phyloP scores from a whole-genome alignment of 164 flowering plant genomes.

The Berberis vulgaris region DNA sequence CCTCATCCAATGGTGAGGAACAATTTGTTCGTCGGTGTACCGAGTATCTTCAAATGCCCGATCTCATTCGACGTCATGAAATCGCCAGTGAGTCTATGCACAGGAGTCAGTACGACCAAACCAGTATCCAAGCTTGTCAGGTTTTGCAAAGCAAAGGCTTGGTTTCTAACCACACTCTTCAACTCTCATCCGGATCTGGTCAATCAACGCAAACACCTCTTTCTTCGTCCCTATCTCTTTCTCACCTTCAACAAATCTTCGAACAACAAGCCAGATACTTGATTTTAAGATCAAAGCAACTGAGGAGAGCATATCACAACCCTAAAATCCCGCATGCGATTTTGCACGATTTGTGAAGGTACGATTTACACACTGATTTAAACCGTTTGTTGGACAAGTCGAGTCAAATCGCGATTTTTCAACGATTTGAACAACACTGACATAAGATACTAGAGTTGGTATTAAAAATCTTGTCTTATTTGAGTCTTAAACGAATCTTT shows the following conservation, averaged over 20 bases:
- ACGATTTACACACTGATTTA: too few species aligned
- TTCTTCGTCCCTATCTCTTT: neutral
- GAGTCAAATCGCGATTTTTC: too few species aligned
- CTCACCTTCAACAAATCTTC: neutral
- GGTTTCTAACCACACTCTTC: conserved; percentile 75
- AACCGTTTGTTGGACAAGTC: too few species aligned
- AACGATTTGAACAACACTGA: too few species aligned
- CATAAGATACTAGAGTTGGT: too few species aligned
- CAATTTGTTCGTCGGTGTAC: conserved; percentile 54
- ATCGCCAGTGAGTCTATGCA: conserved; percentile 79
- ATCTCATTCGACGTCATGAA: conserved; percentile 90
- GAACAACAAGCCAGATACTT: conserved; percentile 15
- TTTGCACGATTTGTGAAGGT: too few species aligned
- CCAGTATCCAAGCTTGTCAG: conserved; percentile 87
- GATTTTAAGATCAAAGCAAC: conserved; percentile 1
- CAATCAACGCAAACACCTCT: conserved; percentile 14
- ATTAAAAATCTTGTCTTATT: too few species aligned
- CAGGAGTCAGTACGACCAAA: conserved; percentile 88
- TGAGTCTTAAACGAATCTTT: too few species aligned
- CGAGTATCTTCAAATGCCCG: conserved; percentile 79
- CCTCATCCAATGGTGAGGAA: conserved; percentile 36
- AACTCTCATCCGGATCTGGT: conserved; percentile 79
- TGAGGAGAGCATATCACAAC: neutral
- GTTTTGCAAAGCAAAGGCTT: conserved; percentile 55
- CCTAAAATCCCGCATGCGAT: too few species aligned